Percentiles rank a stretch among this genome's conserved stretches.
These are phyloP conservation scores for Lagenaria siceraria DNA, from an alignment of 306 rosid species.

Conservation along the genomic window DNA sequence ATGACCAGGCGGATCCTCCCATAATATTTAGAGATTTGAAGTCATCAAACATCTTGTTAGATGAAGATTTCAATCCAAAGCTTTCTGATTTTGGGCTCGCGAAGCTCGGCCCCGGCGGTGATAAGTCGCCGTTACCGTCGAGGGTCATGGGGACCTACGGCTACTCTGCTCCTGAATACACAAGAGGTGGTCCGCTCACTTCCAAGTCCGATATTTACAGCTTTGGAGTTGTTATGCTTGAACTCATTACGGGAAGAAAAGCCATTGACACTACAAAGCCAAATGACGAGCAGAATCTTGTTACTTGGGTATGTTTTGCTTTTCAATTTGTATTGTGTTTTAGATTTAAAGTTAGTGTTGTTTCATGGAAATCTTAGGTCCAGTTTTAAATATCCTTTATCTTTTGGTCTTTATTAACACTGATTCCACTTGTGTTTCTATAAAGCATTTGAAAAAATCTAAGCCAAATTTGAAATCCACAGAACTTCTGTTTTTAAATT, in stretches of 20 bases:
- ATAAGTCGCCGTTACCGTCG: conserved; percentile 39
- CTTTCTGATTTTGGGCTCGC: conserved; percentile 71
- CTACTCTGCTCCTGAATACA: conserved; percentile 77
- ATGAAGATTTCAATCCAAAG: conserved; percentile 45
- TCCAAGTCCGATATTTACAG: conserved; percentile 76
- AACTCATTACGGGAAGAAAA: conserved; percentile 76
- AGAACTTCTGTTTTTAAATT: neutral
- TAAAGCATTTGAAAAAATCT: neutral
- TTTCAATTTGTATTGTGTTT: neutral
- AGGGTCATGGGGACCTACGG: conserved; percentile 81
- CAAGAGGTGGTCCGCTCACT: conserved; percentile 53
- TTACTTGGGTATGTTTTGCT: conserved; percentile 52
- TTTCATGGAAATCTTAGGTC: neutral
- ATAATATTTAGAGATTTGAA: conserved; percentile 62
- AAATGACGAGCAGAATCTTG: conserved; percentile 67
- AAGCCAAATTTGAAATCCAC: neutral
- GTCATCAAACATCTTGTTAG: conserved; percentile 61
- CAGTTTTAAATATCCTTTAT: neutral
- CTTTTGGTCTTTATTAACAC: neutral
- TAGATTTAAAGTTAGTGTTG: neutral
- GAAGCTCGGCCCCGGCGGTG: conserved; percentile 42
- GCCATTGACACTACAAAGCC: conserved; percentile 63
- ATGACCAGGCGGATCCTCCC: conserved; percentile 63
- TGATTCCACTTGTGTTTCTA: neutral
- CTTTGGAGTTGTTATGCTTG: conserved; percentile 72